Base-by-base conservation (phyloP, 225 moss, liverwort and hornwort genomes). In the Marchantia paleacea region DNA sequence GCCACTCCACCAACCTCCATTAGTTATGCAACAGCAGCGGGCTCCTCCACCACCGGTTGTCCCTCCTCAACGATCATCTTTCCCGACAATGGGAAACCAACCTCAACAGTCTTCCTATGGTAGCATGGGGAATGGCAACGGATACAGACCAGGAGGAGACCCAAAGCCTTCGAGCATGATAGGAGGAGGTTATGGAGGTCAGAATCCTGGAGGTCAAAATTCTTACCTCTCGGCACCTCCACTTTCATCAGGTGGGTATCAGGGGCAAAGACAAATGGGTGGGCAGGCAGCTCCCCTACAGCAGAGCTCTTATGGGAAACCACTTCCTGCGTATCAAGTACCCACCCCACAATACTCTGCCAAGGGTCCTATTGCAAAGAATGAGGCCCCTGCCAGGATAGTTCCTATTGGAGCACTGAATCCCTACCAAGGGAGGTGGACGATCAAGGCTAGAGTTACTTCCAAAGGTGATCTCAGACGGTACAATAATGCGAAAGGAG, bases 381-480 rank as follows among this genome's bases (percentile, higher is more conserved):
- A 89, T 69, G 89, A 89, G 79, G 89, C 89, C 14, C 87, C 81
- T 7, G 81, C 97, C 3, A 86, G 93, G 87, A 91, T 97, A 80
- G 88, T 97, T 81, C 97, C 97, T 14, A 97, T 97, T 70, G 81
- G 88, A 66, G 89, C 88, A 22, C 85, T 97, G 84, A 97, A 95
- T 89, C 97, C 97, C 47, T 97, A 97, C 72, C 97, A 97, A 84
- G 94, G 97, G 81, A 90, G 94, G 62, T 97, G 97, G 97, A 97
- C 97, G 29, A 94, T 97, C 70, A 97, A 86, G 89, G 94, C 97
- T 49, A 89, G 97, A 81, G 92, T 97, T 48, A 97, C 94, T 68
- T 55, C 89, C 0, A 97, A 97, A 90, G 79, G 87, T 26, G 92
- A 93, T 0, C 65, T 92, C 50, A 86, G 93, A 79, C 90, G 97